Evolutionary conservation across 2,329 filamentous ascomycete species (phyloP), one percentile per base, ranked within the genome.

Genomic region (Sporothrix euskadiensis): DNA sequence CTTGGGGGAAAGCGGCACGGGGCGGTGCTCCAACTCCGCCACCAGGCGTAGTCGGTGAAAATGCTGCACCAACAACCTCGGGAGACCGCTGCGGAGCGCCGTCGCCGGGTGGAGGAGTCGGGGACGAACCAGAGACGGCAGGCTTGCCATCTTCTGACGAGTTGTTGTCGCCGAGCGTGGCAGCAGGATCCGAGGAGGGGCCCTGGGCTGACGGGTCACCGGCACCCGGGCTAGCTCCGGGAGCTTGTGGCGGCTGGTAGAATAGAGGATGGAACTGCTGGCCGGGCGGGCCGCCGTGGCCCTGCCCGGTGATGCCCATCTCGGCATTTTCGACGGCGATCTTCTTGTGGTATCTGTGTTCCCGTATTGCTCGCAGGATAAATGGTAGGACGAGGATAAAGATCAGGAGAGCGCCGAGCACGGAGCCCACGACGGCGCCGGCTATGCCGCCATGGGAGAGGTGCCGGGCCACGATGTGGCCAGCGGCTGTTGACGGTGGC

Each of bases 391-490:
- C 61, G 72, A 81, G 80, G 32, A 82, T 73, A 30, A 80, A 75
- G 49, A 82, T 75, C 71, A 81, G 68, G 22, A 77, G 71, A 69
- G 76, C 76, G 71, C 78, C 81, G 41, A 78, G 74, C 22, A 80
- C 77, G 41, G 77, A 77, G n/a, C 80, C 81, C 71, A 82, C 76
- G 73, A 79, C 78, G 73, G 78, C 78, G 65, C 81, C 81, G 54
- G 80, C 81, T 66, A 82, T 80, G 74, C 76, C 78, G 70, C 81
- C 80, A 41, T 76, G 73, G 14, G 79, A 79, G 32, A 81, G 75
- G 12, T 72, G 69, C 44, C 76, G 75, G 41, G 74, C 74, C 59
- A 68, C 14, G 14, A 75, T 59, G 14, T n/a, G 69, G 71, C 49
- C 71, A 35, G 68, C 41, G 16, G 19, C 10, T 9, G 61, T n/a